Evolutionary conservation across 2,329 filamentous ascomycete species (phyloP).

Genomic region (Xylaria sp.): DNA sequence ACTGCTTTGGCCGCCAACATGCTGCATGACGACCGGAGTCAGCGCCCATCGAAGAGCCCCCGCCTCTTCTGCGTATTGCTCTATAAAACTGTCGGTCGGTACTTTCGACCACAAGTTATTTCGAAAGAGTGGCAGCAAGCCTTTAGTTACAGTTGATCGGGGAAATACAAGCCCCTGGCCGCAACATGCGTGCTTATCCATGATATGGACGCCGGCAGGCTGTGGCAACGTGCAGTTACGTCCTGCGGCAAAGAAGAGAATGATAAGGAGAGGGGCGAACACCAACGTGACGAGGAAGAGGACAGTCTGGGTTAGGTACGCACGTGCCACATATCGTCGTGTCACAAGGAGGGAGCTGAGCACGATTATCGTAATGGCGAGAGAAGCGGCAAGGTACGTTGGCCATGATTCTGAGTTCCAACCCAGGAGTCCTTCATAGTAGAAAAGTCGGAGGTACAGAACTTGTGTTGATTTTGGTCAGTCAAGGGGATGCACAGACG

Average conservation of each 20-base stretch:
- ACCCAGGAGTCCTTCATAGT: constrained; percentile 46
- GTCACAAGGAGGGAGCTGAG: constrained; percentile 1
- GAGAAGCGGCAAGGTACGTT: constrained; percentile 38
- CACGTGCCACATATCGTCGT: constrained; percentile 36
- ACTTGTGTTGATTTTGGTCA: constrained; percentile 32
- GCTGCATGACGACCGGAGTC: constrained; percentile 48
- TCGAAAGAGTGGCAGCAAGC: constrained; percentile 43
- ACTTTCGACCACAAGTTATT: constrained; percentile 31
- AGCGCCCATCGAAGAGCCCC: constrained; percentile 43
- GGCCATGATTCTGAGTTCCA: constrained; percentile 47
- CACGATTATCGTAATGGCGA: constrained; percentile 16
- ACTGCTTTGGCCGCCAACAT: constrained; percentile 46
- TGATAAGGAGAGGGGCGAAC: constrained; percentile 43
- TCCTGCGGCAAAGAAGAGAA: constrained; percentile 45
- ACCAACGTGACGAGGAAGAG: constrained; percentile 37
- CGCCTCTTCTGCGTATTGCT: constrained; percentile 41
- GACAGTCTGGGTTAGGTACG: constrained; percentile 29
- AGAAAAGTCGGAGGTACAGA: constrained; percentile 47
- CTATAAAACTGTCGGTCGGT: constrained; percentile 46
- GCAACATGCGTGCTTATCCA: constrained; percentile 46
- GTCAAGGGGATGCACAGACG: not conserved
- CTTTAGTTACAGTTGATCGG: constrained; percentile 35
- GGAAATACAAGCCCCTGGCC: constrained; percentile 48
- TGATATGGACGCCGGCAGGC: constrained; percentile 40
- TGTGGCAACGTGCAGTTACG: constrained; percentile 41